A percentile compares a stretch with the other conserved stretches of the same genome.
phyloP scores from a whole-genome alignment of 768 basidiomycete genomes.

The Hygrocybe coccinea region DNA sequence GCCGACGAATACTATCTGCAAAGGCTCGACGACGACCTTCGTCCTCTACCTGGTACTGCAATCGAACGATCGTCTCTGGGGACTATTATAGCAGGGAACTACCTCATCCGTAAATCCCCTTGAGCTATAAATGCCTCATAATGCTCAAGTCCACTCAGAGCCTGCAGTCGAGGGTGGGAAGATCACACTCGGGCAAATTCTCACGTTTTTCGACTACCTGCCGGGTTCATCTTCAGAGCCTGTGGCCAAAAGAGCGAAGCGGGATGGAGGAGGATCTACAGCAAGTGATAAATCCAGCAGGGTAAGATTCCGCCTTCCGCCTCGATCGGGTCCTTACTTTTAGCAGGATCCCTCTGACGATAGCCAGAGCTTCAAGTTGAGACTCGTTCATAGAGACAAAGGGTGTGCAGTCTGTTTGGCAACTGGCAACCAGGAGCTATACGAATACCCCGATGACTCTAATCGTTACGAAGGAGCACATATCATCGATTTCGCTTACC shows the following conservation, averaged over 20 bases:
- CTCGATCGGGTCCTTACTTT: slow-evolving; percentile 10
- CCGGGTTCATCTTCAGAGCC: too few relatives aligned
- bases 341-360: slow-evolving; percentile 9
- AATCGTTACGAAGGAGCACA: slow-evolving; percentile 15
- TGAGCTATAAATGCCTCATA: slow-evolving; percentile 9
- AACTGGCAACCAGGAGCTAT: slow-evolving; percentile 10
- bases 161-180: slow-evolving; percentile 12
- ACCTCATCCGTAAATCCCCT: slow-evolving; percentile 15
- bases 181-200: too few relatives aligned
- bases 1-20: slow-evolving; percentile 14
- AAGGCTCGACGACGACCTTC: background rate
- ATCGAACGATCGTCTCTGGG: slow-evolving; percentile 18
- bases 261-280: slow-evolving; percentile 6
- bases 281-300: slow-evolving; percentile 11
- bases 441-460: slow-evolving; percentile 16
- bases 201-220: slow-evolving; percentile 13
- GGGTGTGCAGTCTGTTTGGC: slow-evolving; percentile 18
- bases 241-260: background rate
- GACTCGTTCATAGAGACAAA: slow-evolving; percentile 18
- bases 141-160: slow-evolving; percentile 15
- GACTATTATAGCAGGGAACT: slow-evolving; percentile 13
- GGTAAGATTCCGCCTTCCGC: slow-evolving; percentile 12
- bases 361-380: slow-evolving; percentile 16
- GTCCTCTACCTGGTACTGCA: too few relatives aligned
- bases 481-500: slow-evolving; percentile 10